These are phyloP conservation scores for Sideroxylon spinosum DNA, from an alignment of 179 eudicot genomes.

Conservation along the genomic window DNA sequence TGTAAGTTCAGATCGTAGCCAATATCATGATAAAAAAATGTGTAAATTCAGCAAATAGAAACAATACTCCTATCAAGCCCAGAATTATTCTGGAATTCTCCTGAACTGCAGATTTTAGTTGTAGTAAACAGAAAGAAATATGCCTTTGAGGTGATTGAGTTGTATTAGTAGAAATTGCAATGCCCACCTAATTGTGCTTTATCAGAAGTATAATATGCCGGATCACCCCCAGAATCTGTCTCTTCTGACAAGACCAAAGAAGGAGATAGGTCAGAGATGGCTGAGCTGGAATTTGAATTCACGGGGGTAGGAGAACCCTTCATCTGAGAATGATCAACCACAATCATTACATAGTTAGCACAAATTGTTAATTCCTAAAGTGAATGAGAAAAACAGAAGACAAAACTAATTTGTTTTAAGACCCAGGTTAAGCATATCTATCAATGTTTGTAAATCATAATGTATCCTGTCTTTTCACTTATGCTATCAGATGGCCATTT, in stretches of 20 bases:
- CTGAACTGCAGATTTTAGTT: not conserved
- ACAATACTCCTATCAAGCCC: not conserved
- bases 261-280: conserved; percentile 46
- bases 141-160: not conserved
- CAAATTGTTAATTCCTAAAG: not conserved
- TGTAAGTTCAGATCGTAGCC: not conserved
- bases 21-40: not conserved
- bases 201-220: conserved; percentile 24
- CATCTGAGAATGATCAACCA: conserved; percentile 33
- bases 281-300: conserved; percentile 52
- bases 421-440: not conserved
- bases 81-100: not conserved
- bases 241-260: conserved; percentile 49
- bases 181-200: conserved; percentile 40
- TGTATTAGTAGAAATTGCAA: conserved; percentile 8
- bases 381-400: conserved; percentile 15
- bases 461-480: not conserved
- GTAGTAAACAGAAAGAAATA: not conserved
- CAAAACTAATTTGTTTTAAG: not conserved
- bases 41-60: conserved; percentile 6
- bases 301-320: conserved; percentile 70
- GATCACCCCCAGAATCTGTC: conserved; percentile 45
- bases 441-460: not conserved
- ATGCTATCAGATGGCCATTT: not conserved
- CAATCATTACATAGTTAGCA: conserved; percentile 19